Percentiles rank a stretch among this genome's conserved stretches.
Evolutionary conservation across 2,329 filamentous ascomycete species (phyloP).

Genomic region (Trichoderma sp.): DNA sequence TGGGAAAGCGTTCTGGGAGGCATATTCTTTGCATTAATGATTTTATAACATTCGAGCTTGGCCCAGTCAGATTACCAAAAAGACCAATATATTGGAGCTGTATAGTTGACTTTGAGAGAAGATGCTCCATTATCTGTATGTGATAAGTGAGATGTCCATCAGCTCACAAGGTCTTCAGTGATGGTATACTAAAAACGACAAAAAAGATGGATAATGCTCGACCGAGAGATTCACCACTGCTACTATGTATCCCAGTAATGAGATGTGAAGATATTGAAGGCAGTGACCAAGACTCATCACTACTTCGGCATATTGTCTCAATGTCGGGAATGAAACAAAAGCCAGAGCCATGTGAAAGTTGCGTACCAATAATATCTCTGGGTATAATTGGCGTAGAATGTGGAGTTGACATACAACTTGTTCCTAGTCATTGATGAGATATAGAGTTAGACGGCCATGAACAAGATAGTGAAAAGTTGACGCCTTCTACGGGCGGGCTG

Average conservation of each 20-base stretch:
- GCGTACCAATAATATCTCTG: not conserved
- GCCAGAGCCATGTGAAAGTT: not conserved
- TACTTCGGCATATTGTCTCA: not conserved
- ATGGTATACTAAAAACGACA: too few relatives aligned
- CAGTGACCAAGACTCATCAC: not conserved
- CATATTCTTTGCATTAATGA: not conserved
- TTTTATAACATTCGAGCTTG: not conserved
- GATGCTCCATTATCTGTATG: not conserved
- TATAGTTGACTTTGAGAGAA: not conserved
- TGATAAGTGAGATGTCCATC: not conserved
- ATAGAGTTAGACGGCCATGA: not conserved
- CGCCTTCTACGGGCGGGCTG: not conserved
- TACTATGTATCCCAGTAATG: not conserved
- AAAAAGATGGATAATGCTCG: too few relatives aligned
- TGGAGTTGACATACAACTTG: not conserved
- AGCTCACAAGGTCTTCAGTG: not conserved
- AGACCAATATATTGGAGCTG: not conserved
- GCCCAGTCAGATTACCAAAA: not conserved
- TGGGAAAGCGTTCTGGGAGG: constrained; percentile 4
- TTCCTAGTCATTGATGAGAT: not conserved
- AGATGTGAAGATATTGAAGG: too few relatives aligned
- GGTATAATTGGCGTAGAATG: not conserved
- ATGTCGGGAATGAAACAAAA: not conserved
- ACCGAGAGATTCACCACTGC: not conserved
- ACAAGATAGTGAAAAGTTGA: not conserved